Percentiles rank a stretch among this genome's conserved stretches.
Evolutionary conservation across 768 basidiomycete species (phyloP).

Genomic region (Clavulina sp.): DNA sequence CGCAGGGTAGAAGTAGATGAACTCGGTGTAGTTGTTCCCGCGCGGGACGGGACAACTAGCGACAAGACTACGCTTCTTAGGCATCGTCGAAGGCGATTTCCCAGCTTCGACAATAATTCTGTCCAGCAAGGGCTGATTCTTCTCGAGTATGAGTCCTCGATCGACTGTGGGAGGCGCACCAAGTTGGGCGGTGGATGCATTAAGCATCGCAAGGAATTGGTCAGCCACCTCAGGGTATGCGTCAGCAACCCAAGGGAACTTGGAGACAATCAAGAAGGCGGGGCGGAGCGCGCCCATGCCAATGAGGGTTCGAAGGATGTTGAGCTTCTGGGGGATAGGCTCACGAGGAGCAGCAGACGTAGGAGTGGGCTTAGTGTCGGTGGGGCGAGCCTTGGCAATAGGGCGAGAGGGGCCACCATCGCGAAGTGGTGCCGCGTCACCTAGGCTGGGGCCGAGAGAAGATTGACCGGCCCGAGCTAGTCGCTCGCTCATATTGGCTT

Average conservation of each 20-base stretch:
- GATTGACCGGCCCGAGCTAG: conserved; percentile 38
- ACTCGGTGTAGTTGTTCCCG: conserved; percentile 52
- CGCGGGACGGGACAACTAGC: conserved; percentile 68
- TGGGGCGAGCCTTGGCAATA: conserved; percentile 11
- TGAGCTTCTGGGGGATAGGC: conserved; percentile 57
- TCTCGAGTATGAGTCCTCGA: conserved; percentile 12
- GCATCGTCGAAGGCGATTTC: conserved; percentile 26
- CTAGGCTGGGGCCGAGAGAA: conserved; percentile 13
- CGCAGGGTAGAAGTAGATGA: conserved; percentile 79
- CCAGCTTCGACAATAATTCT: conserved; percentile 45
- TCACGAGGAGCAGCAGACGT: conserved; percentile 15
- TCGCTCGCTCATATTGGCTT: conserved; percentile 41
- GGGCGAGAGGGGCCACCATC: conserved; percentile 19
- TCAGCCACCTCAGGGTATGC: conserved; percentile 73
- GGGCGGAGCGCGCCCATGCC: conserved; percentile 70
- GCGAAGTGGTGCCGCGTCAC: conserved; percentile 24
- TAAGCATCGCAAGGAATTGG: conserved; percentile 59
- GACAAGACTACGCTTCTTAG: conserved; percentile 52
- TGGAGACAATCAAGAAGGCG: conserved; percentile 58
- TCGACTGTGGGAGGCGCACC: conserved; percentile 24
- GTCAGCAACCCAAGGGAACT: conserved; percentile 73
- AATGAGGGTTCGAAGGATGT: conserved; percentile 62
- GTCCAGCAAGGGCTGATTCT: conserved; percentile 42
- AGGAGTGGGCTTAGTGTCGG: conserved; percentile 12
- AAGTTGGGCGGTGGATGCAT: conserved; percentile 47